These are phyloP conservation scores for Auriculariales sp. DNA, from an alignment of 768 basidiomycete genomes.

Conservation along the genomic window DNA sequence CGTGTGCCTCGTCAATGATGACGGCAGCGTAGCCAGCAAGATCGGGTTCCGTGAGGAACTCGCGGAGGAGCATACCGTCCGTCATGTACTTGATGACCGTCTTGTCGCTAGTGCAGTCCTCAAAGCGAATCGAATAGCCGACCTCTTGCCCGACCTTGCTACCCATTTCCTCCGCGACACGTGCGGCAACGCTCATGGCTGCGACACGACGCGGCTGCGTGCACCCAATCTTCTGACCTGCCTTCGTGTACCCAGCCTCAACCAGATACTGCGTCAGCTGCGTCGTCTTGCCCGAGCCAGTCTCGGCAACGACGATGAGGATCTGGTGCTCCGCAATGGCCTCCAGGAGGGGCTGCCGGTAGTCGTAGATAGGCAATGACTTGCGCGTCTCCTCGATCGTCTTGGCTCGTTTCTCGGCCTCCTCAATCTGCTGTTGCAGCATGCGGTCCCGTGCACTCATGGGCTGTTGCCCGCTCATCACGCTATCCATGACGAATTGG, in stretches of 20 bases:
- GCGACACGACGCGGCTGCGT: slow-evolving; percentile 98
- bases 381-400: slow-evolving; percentile 90
- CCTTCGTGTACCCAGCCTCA: slow-evolving; percentile 86
- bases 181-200: slow-evolving; percentile 97
- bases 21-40: slow-evolving; percentile 87
- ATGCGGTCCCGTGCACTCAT: slow-evolving; percentile 78
- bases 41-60: slow-evolving; percentile 96
- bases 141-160: slow-evolving; percentile 95
- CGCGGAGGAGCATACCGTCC: slow-evolving; percentile 93
- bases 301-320: slow-evolving; percentile 95
- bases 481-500: slow-evolving; percentile 77
- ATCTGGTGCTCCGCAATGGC: slow-evolving; percentile 89
- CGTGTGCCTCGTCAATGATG: slow-evolving; percentile 98
- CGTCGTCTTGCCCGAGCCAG: slow-evolving; percentile 97
- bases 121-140: slow-evolving; percentile 99
- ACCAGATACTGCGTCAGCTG: slow-evolving; percentile 97
- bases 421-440: slow-evolving; percentile 77
- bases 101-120: slow-evolving; percentile 98
- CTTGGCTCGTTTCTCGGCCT: slow-evolving; percentile 78
- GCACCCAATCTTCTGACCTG: slow-evolving; percentile 83
- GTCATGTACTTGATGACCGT: slow-evolving; percentile 99
- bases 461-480: slow-evolving; percentile 47
- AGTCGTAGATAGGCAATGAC: slow-evolving; percentile 80
- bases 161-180: slow-evolving; percentile 98
- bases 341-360: slow-evolving; percentile 74